These are phyloP conservation scores for Rhodamnia rubescens DNA, from an alignment of 345 rosid genomes.

Conservation along the genomic window DNA sequence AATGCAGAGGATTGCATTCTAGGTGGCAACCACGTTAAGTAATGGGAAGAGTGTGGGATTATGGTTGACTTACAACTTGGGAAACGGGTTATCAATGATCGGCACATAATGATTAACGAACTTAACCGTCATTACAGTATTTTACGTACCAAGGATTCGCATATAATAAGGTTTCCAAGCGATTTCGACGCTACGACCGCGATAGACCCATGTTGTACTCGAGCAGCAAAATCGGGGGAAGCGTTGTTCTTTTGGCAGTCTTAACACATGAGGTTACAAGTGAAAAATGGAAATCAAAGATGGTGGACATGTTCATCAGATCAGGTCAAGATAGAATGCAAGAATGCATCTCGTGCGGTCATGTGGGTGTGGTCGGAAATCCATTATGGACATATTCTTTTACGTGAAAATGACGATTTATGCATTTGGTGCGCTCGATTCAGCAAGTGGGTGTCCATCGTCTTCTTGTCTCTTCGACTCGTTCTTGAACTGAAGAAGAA, in stretches of 20 bases:
- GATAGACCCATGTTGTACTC: not conserved
- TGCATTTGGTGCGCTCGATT: not conserved
- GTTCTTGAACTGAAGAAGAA: too few species aligned
- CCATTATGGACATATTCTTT: not conserved
- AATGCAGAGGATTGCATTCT: not conserved
- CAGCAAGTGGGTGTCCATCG: not conserved
- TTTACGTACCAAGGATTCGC: not conserved
- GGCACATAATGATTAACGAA: not conserved
- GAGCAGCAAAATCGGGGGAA: too few species aligned
- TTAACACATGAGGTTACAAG: too few species aligned
- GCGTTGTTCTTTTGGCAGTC: too few species aligned
- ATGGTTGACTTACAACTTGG: not conserved
- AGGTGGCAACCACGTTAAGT: constrained; percentile 20
- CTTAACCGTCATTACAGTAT: not conserved
- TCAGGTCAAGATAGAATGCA: not conserved
- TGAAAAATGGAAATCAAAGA: not conserved
- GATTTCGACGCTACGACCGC: not conserved
- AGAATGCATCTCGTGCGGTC: too few species aligned
- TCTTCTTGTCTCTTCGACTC: too few species aligned
- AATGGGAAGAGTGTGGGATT: not conserved
- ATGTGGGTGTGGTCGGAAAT: not conserved
- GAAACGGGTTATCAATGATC: not conserved
- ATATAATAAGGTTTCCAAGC: not conserved
- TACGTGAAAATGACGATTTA: not conserved
- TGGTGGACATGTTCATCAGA: not conserved